Conservation (phyloP, 306 rosid species). For the Lablab purpureus region DNA sequence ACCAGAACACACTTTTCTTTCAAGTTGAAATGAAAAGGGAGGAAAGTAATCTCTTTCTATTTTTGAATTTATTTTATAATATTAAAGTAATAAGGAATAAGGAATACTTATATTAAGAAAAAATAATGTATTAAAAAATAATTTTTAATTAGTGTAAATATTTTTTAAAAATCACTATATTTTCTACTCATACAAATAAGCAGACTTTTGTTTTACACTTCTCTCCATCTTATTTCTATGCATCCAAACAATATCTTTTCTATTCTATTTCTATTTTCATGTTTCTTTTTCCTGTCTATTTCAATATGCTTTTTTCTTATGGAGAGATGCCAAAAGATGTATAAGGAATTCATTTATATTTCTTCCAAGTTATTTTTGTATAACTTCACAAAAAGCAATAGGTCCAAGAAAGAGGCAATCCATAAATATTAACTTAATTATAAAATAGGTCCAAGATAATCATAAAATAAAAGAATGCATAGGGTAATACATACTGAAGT, state of each 20-base stretch:
- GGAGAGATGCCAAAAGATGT: conserved; percentile 26
- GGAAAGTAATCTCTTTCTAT: not conserved
- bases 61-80: not conserved
- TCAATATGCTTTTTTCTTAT: not conserved
- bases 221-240: not conserved
- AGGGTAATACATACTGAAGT: conserved; percentile 61
- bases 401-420: conserved; percentile 3
- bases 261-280: not conserved
- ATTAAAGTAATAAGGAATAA: not conserved
- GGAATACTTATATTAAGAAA: not conserved
- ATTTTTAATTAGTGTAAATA: not conserved
- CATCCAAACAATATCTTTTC: not conserved
- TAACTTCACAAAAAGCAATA: not conserved
- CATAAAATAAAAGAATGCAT: conserved; percentile 7
- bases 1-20: not conserved
- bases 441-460: too few species aligned
- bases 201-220: not conserved
- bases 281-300: not conserved
- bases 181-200: not conserved
- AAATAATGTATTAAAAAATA: not conserved
- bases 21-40: not conserved
- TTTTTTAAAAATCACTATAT: not conserved
- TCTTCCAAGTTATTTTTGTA: not conserved
- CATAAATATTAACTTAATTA: conserved; percentile 27
- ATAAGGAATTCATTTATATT: conserved; percentile 16